Percentiles rank a stretch among this genome's conserved stretches.
phyloP scores from a whole-genome alignment of 306 rosid genomes.

The cucumber (Cucumis sativus) region Cucumber_9930_V3 NC_026657.2:33143501-33144000 shows the following conservation, averaged over 20 bases:
- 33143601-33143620: neutral
- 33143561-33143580: neutral
- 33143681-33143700: neutral
- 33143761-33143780: neutral
- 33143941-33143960: conserved; percentile 66
- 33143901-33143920: conserved; percentile 29
- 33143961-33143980: conserved; percentile 79
- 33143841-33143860: conserved; percentile 56
- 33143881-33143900: conserved; percentile 12
- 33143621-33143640: neutral
- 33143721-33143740: neutral
- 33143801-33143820: neutral
- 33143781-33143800: neutral
- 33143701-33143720: neutral
- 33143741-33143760: neutral
- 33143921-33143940: conserved; percentile 48
- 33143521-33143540: neutral
- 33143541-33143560: neutral
- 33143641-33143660: neutral
- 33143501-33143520: too few relatives aligned
- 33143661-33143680: neutral
- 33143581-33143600: neutral
- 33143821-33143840: conserved; percentile 49
- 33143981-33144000: conserved; percentile 80
- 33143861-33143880: conserved; percentile 26